These are phyloP conservation scores for Fusarium sp. DNA, from an alignment of 2,329 filamentous ascomycete genomes.

Conservation along the genomic window DNA sequence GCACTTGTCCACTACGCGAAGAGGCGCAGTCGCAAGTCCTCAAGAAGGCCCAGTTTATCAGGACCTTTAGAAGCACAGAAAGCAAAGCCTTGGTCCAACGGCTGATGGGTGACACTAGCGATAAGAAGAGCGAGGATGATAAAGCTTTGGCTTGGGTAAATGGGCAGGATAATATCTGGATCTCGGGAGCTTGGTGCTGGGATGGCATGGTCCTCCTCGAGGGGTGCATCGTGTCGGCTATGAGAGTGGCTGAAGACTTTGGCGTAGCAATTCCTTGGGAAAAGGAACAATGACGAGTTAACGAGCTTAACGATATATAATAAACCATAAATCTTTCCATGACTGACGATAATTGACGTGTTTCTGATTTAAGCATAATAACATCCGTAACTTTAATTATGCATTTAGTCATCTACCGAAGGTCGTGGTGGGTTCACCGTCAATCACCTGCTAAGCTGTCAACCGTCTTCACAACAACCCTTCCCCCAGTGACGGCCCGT, in stretches of 20 bases:
- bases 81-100: slow-evolving; percentile 62
- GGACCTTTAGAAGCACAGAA: slow-evolving; percentile 63
- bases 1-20: slow-evolving; percentile 61
- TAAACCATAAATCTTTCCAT: not conserved
- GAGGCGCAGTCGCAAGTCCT: slow-evolving; percentile 56
- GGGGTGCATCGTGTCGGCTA: slow-evolving; percentile 70
- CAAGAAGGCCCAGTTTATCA: slow-evolving; percentile 62
- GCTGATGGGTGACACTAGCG: slow-evolving; percentile 54
- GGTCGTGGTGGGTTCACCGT: slow-evolving; percentile 6
- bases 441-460: not conserved
- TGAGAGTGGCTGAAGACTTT: slow-evolving; percentile 66
- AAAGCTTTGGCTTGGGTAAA: slow-evolving; percentile 61
- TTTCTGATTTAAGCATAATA: slow-evolving; percentile 3
- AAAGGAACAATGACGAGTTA: slow-evolving; percentile 22
- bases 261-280: slow-evolving; percentile 60
- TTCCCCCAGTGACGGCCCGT: not conserved
- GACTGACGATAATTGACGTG: not conserved
- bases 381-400: not conserved
- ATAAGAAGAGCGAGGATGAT: slow-evolving; percentile 17
- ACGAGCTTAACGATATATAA: slow-evolving; percentile 6
- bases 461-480: not conserved
- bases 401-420: slow-evolving; percentile 19
- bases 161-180: slow-evolving; percentile 65
- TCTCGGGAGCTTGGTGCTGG: slow-evolving; percentile 73
- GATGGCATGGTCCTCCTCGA: slow-evolving; percentile 73